These are phyloP conservation scores for Coemansia sp. DNA, from an alignment of 192 early-diverging fungal genomes.

Conservation along the genomic window DNA sequence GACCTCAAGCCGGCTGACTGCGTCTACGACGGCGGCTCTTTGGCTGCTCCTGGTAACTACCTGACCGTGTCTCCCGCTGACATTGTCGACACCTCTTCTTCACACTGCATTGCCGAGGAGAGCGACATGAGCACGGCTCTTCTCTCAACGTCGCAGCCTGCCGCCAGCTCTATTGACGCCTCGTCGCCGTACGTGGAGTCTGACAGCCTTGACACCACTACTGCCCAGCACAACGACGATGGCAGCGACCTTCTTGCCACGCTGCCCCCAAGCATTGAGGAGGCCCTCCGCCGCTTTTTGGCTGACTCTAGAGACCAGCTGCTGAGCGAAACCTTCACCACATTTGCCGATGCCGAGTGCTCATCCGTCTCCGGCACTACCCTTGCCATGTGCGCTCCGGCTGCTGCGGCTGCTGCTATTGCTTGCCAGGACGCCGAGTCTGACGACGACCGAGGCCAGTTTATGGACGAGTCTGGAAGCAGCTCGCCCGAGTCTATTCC, in stretches of 20 bases:
- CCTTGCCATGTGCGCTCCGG: not conserved
- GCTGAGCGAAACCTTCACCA: conserved; percentile 44
- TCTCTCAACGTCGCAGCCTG: conserved; percentile 22
- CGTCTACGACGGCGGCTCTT: conserved; percentile 8
- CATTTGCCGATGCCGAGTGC: conserved; percentile 33
- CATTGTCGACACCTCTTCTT: conserved; percentile 11
- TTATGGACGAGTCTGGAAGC: conserved; percentile 24
- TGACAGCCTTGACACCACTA: not conserved
- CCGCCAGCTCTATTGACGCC: not conserved
- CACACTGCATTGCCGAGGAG: conserved; percentile 12
- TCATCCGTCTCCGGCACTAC: not conserved
- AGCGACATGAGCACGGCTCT: conserved; percentile 15
- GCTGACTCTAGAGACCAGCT: conserved; percentile 39
- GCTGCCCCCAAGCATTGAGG: conserved; percentile 39
- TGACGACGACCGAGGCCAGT: conserved; percentile 29
- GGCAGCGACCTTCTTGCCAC: conserved; percentile 17
- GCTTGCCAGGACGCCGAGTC: conserved; percentile 8
- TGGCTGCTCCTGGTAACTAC: conserved; percentile 21
- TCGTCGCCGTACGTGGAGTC: conserved; percentile 3
- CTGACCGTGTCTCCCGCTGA: conserved; percentile 21
- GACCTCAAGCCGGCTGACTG: conserved; percentile 12
- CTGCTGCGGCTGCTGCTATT: not conserved
- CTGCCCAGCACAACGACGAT: not conserved
- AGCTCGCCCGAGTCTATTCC: conserved; percentile 30
- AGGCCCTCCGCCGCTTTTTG: conserved; percentile 45